Base-by-base conservation (phyloP, 441 rosid species). In the Croton laevigatus region DNA sequence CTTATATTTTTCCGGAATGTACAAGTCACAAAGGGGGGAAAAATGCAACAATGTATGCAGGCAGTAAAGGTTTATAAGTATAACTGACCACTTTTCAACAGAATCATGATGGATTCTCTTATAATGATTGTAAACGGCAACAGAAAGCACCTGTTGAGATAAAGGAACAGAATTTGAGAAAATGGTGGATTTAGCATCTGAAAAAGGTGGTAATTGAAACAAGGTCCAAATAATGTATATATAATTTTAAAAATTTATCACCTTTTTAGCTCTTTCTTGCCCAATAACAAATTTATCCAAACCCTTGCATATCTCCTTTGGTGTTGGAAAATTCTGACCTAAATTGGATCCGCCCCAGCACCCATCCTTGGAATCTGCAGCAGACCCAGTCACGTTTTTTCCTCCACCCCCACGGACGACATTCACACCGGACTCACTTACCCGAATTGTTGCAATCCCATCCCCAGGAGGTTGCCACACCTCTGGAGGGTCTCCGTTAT, bases 381-480 rank as follows among this genome's bases (percentile, higher is more conserved):
- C 32, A 27, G 90, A 65, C 60, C 83, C 93, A 23, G 76, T 70
- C 62, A 86, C 90, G 54, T 81, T 82, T 42, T 81, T 81, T 19
- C 82, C 85, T 1, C 81, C 84, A 32, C 85, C 53, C 0, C 60
- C 84, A 32, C 85, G 83, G 16, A 82, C 78, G 27, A 73, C 73
- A 77, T 80, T 81, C 46, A 80, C 75, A 27, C 53, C 76, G 3
- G 81, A 70, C 11, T 82, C 89, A 42, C 73, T 77, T 64, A 75
- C 81, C 78, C 84, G 72, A 73, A 86, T 76, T 6, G 90, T 77
- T 5, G 90, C 82, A 80, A 89, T 65, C 62, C 91, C 96, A 68
- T 88, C 94, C 6, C 97, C 96, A 0, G 98, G 98, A 59, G 99
- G 97, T 81, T 93, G 97, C 99, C 98, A 95, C 16, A 93, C 88